phyloP scores from a whole-genome alignment of 257 asterid species.

The Gynochthodes officinalis region DNA sequence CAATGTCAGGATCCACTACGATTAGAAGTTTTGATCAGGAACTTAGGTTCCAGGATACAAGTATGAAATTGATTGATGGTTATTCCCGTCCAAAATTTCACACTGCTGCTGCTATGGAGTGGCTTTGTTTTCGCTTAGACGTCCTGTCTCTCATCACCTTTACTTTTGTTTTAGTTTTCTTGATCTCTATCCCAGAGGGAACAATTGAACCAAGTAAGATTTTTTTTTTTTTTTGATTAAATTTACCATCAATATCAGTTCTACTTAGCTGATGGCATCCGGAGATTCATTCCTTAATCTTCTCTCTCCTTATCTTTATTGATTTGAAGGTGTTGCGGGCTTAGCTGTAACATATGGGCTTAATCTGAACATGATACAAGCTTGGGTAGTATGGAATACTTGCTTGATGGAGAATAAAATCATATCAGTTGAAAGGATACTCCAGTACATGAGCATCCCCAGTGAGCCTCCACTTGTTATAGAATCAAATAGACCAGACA shows the following conservation, averaged over 20 bases:
- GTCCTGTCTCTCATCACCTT: conserved; percentile 66
- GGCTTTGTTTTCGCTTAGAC: conserved; percentile 92
- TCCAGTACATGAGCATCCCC: conserved; percentile 65
- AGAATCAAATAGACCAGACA: conserved; percentile 57
- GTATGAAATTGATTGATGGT: conserved; percentile 73
- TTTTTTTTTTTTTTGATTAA: too few relatives aligned
- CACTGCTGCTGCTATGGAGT: conserved; percentile 75
- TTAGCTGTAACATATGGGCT: conserved; percentile 87
- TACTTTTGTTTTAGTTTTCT: conserved; percentile 56
- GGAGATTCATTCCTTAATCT: not conserved
- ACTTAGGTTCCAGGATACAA: conserved; percentile 54
- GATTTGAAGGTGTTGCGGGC: conserved; percentile 73
- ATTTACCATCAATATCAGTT: conserved; percentile 1
- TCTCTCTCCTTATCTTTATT: not conserved
- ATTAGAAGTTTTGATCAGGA: conserved; percentile 82
- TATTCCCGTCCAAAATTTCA: conserved; percentile 83
- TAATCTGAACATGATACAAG: conserved; percentile 61
- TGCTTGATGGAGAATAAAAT: conserved; percentile 77
- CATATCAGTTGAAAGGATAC: conserved; percentile 86
- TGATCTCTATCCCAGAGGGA: conserved; percentile 75
- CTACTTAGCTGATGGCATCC: not conserved
- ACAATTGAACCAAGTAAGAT: conserved; percentile 72
- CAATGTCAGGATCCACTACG: conserved; percentile 81
- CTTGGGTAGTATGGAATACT: conserved; percentile 65
- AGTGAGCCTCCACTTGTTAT: conserved; percentile 78